Evolutionary conservation across 768 basidiomycete genomes (phyloP), one percentile per base, ranked within the genome.

Genomic region (Suillus sp.): DNA sequence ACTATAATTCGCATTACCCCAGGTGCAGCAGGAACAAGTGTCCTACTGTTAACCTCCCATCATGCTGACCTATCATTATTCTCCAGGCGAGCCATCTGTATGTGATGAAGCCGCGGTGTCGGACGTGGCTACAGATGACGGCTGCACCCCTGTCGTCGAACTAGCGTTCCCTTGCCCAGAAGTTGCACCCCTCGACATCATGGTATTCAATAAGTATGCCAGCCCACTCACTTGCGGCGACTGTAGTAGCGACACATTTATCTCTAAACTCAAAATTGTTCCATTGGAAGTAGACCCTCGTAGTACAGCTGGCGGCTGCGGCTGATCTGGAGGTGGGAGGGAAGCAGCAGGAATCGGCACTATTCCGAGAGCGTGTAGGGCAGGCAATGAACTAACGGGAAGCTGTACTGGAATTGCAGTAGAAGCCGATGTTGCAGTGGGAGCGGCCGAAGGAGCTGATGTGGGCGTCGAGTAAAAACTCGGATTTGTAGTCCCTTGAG

Each of bases 141-240:
- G 18, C 38, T 57, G 56, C 6, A 25, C 38, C 6, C 56, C 56
- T 40, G 38, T 20, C 11, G 38, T 40, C 56, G 56, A 38, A 37
- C 55, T 57, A 38, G 63, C 13, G 40, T 54, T 66, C 16, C 65
- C 35, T 47, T 75, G 70, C 20, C 70, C 70, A 48, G 75, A 64
- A 47, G 67, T 68, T 27, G 63, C 32, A 7, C 76, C 72, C 66
- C 83, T 80, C 32, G 85, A 81, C 81, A 90, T 87, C 66, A 92
- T 73, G 2, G 88, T 86, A 73, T 90, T 92, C 65, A 93, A 74
- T 13, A 93, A 78, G 65, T 88, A 77, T 22, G 89, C 89, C 66
- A 92, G 68, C 16, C 90, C 90, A 70, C 82, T 90, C 86, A 90
- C 88, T 69, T 93, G 92, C n/a, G 84, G 78, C 20, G 86, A 80